Percentiles rank a stretch among this genome's conserved stretches.
These are phyloP conservation scores for Apiospora arundinis DNA, from an alignment of 2,329 filamentous ascomycete genomes.

Conservation along the genomic window DNA sequence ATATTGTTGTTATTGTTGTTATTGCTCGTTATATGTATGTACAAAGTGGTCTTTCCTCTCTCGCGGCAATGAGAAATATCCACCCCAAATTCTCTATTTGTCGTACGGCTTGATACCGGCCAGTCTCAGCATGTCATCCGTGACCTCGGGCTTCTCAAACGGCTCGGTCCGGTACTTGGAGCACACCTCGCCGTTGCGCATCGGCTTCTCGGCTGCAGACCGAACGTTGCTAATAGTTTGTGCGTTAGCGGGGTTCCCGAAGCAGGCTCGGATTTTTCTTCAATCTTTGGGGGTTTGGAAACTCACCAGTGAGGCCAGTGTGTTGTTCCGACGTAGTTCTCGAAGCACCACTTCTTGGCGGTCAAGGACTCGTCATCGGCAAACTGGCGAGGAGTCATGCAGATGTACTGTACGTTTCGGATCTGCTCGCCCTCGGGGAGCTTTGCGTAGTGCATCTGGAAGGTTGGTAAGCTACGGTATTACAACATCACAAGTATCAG, in stretches of 20 bases:
- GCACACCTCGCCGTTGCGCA: slow-evolving; percentile 44
- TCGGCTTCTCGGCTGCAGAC: slow-evolving; percentile 40
- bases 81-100: neutral
- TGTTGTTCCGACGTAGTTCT: slow-evolving; percentile 43
- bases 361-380: slow-evolving; percentile 41
- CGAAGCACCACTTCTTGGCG: slow-evolving; percentile 43
- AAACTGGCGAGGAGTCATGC: slow-evolving; percentile 44
- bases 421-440: slow-evolving; percentile 44
- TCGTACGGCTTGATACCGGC: slow-evolving; percentile 41
- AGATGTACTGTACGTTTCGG: slow-evolving; percentile 44
- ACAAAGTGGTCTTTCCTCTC: neutral
- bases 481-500: neutral
- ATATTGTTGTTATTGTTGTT: neutral
- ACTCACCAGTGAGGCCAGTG: slow-evolving; percentile 43
- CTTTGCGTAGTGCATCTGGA: slow-evolving; percentile 50
- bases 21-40: neutral
- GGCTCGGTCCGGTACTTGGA: slow-evolving; percentile 45
- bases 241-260: neutral
- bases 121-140: slow-evolving; percentile 41
- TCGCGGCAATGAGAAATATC: neutral
- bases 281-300: slow-evolving; percentile 20
- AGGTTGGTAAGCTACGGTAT: slow-evolving; percentile 24
- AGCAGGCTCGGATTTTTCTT: neutral
- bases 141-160: slow-evolving; percentile 45
- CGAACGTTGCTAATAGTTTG: slow-evolving; percentile 41